Evolutionary conservation across 768 basidiomycete genomes (phyloP).

Genomic region (Lactifluus piperatus): DNA sequence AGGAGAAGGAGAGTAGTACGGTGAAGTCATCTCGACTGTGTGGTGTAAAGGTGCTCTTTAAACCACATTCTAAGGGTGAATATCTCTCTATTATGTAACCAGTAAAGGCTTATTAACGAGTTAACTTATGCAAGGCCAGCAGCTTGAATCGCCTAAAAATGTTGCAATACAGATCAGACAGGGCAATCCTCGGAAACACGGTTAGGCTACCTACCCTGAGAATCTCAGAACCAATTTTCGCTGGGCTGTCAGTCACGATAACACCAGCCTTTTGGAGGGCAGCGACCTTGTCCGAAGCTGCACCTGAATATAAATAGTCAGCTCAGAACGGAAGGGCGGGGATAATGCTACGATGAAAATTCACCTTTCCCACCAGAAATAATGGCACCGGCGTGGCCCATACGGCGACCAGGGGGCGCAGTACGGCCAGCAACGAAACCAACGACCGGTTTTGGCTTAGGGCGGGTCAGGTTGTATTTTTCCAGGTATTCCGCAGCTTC

Average conservation of each 20-base stretch:
- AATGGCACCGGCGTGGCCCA: conserved; percentile 98
- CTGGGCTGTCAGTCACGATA: conserved; percentile 90
- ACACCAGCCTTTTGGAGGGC: conserved; percentile 89
- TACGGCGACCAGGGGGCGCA: conserved; percentile 94
- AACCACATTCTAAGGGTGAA: no score
- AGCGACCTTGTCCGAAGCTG: conserved; percentile 88
- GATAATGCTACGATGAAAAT: background rate
- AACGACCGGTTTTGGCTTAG: conserved; percentile 88
- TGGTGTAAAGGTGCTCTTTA: background rate
- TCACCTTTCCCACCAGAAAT: conserved; percentile 96
- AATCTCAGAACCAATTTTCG: conserved; percentile 87
- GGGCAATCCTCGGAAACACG: background rate
- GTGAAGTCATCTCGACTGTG: conserved; percentile 17
- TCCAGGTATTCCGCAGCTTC: conserved; percentile 96
- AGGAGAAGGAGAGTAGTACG: conserved; percentile 30
- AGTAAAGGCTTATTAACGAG: conserved; percentile 11
- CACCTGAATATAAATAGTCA: conserved; percentile 39
- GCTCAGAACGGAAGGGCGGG: background rate
- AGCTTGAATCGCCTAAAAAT: conserved; percentile 62
- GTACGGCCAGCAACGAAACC: conserved; percentile 98
- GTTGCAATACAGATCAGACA: conserved; percentile 13
- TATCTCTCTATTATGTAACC: conserved; percentile 31
- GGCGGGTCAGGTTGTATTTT: conserved; percentile 82
- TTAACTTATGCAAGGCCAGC: conserved; percentile 53
- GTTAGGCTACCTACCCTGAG: conserved; percentile 53